Conservation (phyloP, 495 filamentous ascomycete species). For the Friedmanniomyces endolithicus region DNA sequence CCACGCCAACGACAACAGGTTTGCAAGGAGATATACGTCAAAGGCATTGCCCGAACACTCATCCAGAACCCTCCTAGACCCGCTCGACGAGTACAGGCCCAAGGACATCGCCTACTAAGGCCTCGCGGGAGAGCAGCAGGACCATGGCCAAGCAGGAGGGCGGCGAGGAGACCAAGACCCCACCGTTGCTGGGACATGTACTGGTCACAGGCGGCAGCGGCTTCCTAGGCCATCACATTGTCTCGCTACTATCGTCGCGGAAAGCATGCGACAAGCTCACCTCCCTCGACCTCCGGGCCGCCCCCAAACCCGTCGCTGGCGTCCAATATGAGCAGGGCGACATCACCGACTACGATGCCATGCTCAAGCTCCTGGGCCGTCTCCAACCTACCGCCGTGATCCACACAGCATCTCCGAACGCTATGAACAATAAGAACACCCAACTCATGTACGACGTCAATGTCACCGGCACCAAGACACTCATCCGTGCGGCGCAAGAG, state of each 20-base stretch:
- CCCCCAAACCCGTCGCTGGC: constrained; percentile 42
- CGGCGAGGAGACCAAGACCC: constrained; percentile 9
- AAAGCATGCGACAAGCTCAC: constrained; percentile 48
- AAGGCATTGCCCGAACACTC: not conserved
- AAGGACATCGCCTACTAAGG: not conserved
- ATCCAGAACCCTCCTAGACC: not conserved
- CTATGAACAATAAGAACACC: constrained; percentile 12
- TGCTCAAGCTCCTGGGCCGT: constrained; percentile 53
- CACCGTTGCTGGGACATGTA: constrained; percentile 28
- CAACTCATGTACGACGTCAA: constrained; percentile 71
- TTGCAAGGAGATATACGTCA: not conserved
- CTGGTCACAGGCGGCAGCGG: constrained; percentile 43
- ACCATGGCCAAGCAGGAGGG: not conserved
- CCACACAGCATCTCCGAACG: constrained; percentile 57
- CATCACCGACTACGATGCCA: constrained; percentile 59
- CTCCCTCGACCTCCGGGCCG: constrained; percentile 76
- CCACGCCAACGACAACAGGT: not conserved
- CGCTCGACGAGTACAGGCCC: not conserved
- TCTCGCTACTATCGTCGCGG: constrained; percentile 34
- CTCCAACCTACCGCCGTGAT: constrained; percentile 80
- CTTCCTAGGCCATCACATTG: constrained; percentile 42
- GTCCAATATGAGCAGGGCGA: constrained; percentile 75
- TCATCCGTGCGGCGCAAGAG: constrained; percentile 64
- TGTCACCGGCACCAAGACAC: constrained; percentile 70
- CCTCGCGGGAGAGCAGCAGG: not conserved